Conservation (phyloP, 305 asterid genomes). For the Petunia hybrid region DNA sequence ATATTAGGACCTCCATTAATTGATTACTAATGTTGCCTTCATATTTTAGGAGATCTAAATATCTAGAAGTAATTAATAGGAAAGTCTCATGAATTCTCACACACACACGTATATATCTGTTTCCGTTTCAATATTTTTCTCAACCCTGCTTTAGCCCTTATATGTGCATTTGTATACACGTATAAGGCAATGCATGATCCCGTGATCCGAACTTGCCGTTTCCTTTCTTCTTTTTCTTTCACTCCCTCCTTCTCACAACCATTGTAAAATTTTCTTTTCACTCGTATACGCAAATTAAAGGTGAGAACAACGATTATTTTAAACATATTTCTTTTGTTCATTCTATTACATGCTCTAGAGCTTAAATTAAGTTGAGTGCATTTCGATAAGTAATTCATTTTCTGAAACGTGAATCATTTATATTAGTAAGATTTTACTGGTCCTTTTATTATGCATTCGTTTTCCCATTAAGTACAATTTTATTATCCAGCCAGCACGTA, state of each 20-base stretch:
- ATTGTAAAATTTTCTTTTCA: neutral
- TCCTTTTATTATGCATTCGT: conserved; percentile 8
- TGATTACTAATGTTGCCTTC: no score
- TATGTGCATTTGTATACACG: neutral
- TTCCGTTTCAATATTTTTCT: neutral
- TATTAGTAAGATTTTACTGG: neutral
- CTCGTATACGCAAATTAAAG: neutral
- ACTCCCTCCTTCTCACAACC: conserved; percentile 8
- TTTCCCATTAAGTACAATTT: neutral
- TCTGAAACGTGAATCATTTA: neutral
- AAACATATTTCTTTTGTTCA: neutral
- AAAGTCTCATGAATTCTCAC: neutral
- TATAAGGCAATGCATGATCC: neutral
- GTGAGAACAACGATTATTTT: neutral
- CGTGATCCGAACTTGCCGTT: conserved; percentile 19
- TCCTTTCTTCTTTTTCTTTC: conserved; percentile 16
- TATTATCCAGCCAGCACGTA: no score
- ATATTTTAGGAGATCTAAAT: no score
- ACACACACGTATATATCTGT: neutral
- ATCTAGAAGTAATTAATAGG: conserved; percentile 2
- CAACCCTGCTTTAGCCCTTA: neutral
- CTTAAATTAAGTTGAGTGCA: neutral
- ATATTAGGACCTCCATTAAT: no score
- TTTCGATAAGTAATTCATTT: neutral
- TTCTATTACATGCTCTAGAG: neutral